Evolutionary conservation across 73 alveolate species (phyloP).

Genomic region (Stentor roeselii): DNA sequence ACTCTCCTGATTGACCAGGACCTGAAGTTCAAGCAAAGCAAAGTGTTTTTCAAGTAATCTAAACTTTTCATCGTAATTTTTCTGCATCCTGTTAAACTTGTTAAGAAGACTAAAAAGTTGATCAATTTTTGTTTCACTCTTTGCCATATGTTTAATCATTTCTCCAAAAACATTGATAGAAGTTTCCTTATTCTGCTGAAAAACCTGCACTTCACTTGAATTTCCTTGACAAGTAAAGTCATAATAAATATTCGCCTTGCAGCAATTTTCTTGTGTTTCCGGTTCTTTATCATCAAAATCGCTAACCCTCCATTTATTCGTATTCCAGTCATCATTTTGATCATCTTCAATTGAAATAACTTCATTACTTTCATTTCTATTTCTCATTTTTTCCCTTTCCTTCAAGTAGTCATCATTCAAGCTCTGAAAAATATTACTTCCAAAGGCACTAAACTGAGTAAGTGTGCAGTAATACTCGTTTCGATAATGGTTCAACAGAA

Average conservation of each 20-base stretch:
- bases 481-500: background rate
- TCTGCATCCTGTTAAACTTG: no score
- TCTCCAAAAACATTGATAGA: background rate
- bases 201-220: background rate
- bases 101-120: no score
- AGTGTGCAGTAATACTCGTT: slow-evolving; percentile 18
- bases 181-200: background rate
- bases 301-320: background rate
- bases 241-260: background rate
- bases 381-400: background rate
- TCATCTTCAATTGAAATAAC: background rate
- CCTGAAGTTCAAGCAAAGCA: no score
- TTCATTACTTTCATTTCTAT: background rate
- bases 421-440: background rate
- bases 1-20: no score
- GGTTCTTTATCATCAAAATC: background rate
- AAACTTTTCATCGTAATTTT: no score
- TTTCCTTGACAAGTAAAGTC: background rate
- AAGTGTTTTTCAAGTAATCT: no score
- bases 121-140: background rate
- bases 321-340: background rate
- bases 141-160: background rate
- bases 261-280: background rate
- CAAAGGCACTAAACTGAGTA: slow-evolving; percentile 7
- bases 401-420: background rate